Conservation (phyloP, 73 alveolate species). For the Paraurostyla sp. region DNA sequence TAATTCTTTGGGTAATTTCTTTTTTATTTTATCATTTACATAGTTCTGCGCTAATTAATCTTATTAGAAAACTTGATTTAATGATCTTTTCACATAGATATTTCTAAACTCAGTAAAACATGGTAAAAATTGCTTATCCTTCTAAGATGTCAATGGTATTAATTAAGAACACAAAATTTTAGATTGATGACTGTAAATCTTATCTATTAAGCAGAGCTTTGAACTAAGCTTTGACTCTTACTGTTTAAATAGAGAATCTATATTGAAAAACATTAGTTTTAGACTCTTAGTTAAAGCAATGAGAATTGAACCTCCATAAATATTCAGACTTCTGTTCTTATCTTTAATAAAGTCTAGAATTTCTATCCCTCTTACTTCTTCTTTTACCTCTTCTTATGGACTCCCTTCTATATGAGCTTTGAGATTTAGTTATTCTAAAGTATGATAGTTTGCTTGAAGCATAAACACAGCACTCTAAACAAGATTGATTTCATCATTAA, state of each 20-base stretch:
- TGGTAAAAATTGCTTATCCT: neutral
- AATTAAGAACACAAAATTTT: conserved; percentile 5
- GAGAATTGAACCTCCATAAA: conserved; percentile 15
- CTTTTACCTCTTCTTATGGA: conserved; percentile 2
- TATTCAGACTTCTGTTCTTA: conserved; percentile 21
- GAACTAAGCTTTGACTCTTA: neutral
- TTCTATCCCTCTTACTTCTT: neutral
- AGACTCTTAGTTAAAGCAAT: neutral
- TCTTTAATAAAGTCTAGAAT: conserved; percentile 24
- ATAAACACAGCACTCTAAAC: neutral
- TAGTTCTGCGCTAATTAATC: conserved; percentile 7
- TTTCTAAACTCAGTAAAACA: conserved; percentile 21
- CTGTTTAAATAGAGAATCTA: conserved; percentile 24
- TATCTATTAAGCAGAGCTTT: neutral
- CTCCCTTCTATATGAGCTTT: neutral
- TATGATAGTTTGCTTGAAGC: conserved; percentile 29
- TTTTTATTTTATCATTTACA: neutral
- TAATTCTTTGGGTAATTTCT: conserved; percentile 30
- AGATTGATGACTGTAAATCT: neutral
- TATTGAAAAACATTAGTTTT: conserved; percentile 1
- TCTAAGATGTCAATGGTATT: neutral
- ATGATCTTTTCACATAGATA: neutral
- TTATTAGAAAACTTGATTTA: neutral
- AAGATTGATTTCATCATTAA: neutral
- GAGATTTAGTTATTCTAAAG: neutral